Evolutionary conservation across 2,329 filamentous ascomycete genomes (phyloP), one percentile per base, ranked within the genome.

Genomic region (Curvularia eragrostidis): DNA sequence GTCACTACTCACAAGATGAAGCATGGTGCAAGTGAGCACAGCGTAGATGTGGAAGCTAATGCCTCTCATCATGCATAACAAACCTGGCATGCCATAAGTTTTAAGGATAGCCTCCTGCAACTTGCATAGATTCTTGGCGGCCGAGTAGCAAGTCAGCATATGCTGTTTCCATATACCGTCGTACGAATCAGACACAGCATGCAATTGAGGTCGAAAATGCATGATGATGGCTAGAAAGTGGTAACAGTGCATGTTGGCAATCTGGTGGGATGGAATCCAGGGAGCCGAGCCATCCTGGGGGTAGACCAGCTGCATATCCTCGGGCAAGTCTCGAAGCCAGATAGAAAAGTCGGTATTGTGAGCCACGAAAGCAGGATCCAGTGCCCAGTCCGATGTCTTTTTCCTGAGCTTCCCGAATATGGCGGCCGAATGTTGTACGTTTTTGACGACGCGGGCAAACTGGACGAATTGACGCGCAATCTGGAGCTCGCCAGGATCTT

Each of bases 31-130:
- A 0, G 92, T 95, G 44, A 98, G 80, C 24, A 97, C 87, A 54
- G 89, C 88, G 72, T 98, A 98, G n/a, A 98, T 92, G 5, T 91
- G 92, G 71, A 97, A 98, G 77, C 93, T 97, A 74, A 96, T 93
- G 38, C 94, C 94, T 65, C 94, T 86, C 70, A 94, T 89, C 94
- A 97, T 97, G 78, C 89, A 96, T 67, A 95, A 84, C 15, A 98
- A 82, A 0, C 93, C 94, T 15, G 85, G 85, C 59, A 97, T 80
- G 2, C 93, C 91, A 75, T 89, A 96, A 0, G 86, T 85, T 52
- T 89, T 84, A 57, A 96, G 72, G 34, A 96, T 87, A 1, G 89
- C 89, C 77, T 98, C 94, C 72, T 97, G 93, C 5, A 97, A 78
- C 58, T 91, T 88, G 77, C 93, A 97, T 49, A 98, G 83, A 39